A percentile compares a stretch with the other conserved stretches of the same genome.
These are phyloP conservation scores for Leccinum subgranulosum DNA, from an alignment of 768 basidiomycete species.

Conservation along the genomic window DNA sequence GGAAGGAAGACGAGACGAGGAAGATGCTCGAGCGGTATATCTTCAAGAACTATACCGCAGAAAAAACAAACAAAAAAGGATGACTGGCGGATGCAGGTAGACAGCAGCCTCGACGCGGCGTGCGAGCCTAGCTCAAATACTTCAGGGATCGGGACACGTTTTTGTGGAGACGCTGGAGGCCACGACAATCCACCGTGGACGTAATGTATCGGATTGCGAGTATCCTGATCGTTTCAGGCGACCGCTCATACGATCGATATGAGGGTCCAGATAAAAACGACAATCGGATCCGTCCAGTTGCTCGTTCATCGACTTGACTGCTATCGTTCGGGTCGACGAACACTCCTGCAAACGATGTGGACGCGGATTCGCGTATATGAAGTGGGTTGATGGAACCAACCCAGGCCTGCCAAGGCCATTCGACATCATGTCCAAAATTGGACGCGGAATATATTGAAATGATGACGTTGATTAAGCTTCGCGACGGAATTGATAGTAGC, in stretches of 20 bases:
- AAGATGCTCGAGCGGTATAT: neutral
- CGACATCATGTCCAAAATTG: neutral
- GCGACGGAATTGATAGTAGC: conserved; percentile 11
- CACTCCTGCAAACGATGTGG: neutral
- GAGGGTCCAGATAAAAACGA: conserved; percentile 5
- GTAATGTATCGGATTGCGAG: conserved; percentile 11
- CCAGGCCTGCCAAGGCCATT: neutral
- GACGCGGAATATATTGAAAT: conserved; percentile 3
- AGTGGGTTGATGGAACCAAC: neutral
- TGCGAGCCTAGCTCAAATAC: conserved; percentile 21
- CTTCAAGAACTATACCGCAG: neutral
- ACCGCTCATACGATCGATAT: conserved; percentile 7
- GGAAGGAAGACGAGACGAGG: neutral
- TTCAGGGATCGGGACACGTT: conserved; percentile 24
- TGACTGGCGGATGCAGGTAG: neutral
- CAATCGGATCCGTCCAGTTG: neutral
- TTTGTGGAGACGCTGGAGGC: conserved; percentile 18
- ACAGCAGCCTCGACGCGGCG: neutral
- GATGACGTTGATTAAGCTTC: conserved; percentile 21
- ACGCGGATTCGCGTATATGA: neutral
- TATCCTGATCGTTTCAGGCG: conserved; percentile 8
- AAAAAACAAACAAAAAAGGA: neutral
- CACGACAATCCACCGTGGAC: conserved; percentile 23
- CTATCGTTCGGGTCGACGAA: neutral
- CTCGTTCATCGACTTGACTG: neutral